These are phyloP conservation scores for Pseudocercospora cruenta DNA, from an alignment of 2,329 filamentous ascomycete genomes.

Conservation along the genomic window DNA sequence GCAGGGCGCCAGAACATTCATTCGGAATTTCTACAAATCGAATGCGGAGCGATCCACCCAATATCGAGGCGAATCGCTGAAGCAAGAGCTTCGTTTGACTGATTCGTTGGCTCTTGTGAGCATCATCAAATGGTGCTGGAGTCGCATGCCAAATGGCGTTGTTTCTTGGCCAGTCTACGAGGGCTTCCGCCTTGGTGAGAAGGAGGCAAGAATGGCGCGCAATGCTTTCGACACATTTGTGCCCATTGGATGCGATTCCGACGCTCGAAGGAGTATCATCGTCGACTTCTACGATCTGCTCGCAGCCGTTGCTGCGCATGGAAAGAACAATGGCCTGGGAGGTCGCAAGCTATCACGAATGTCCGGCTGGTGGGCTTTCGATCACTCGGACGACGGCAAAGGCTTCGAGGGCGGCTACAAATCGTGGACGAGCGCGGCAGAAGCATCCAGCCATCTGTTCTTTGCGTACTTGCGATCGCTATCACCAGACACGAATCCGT, in stretches of 20 bases:
- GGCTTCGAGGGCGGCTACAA: slow-evolving; percentile 96
- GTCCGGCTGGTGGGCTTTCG: slow-evolving; percentile 98
- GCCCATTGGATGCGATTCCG: slow-evolving; percentile 86
- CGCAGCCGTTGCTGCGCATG: slow-evolving; percentile 86
- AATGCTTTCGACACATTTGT: slow-evolving; percentile 97
- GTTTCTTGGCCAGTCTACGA: slow-evolving; percentile 98
- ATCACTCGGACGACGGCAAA: slow-evolving; percentile 81
- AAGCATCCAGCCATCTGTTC: slow-evolving; percentile 95
- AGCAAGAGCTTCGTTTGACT: slow-evolving; percentile 86
- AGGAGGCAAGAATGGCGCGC: slow-evolving; percentile 86
- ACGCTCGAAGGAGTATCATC: slow-evolving; percentile 82
- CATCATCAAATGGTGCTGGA: slow-evolving; percentile 98
- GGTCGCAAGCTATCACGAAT: slow-evolving; percentile 92
- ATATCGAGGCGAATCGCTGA: slow-evolving; percentile 69
- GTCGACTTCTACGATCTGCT: slow-evolving; percentile 96
- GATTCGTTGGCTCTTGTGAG: slow-evolving; percentile 95
- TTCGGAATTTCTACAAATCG: slow-evolving; percentile 87
- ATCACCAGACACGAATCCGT: slow-evolving; percentile 72
- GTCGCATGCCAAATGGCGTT: slow-evolving; percentile 83
- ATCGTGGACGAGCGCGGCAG: slow-evolving; percentile 85
- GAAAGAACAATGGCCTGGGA: slow-evolving; percentile 89
- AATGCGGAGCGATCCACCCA: slow-evolving; percentile 61
- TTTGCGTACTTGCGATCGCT: slow-evolving; percentile 94
- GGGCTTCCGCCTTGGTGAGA: slow-evolving; percentile 90
- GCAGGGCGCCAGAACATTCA: slow-evolving; percentile 86